Percentiles rank a stretch among this genome's conserved stretches.
Evolutionary conservation across 108 stramenopile species (phyloP).

Genomic region (Cyclotella baltica): DNA sequence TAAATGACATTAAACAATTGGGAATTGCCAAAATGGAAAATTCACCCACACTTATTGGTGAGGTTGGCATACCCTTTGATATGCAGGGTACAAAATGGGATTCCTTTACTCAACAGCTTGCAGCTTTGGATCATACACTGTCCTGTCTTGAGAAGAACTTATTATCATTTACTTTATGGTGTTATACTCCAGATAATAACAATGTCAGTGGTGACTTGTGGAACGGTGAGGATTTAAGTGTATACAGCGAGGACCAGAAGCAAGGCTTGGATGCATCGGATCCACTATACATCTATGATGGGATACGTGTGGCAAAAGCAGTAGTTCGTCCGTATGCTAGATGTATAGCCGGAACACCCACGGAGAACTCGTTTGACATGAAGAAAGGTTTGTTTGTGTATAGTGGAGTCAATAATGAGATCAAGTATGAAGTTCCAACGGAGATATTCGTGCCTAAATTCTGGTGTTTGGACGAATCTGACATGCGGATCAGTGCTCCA

Average conservation of each 20-base stretch:
- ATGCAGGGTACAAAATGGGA: slow-evolving; percentile 19
- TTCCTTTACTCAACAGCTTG: slow-evolving; percentile 28
- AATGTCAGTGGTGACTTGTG: slow-evolving; percentile 42
- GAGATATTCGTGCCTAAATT: slow-evolving; percentile 44
- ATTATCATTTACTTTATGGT: slow-evolving; percentile 53
- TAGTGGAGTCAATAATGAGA: slow-evolving; percentile 10
- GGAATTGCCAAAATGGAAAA: slow-evolving; percentile 37
- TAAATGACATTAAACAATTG: slow-evolving; percentile 24
- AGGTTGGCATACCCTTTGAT: slow-evolving; percentile 51
- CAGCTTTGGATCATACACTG: slow-evolving; percentile 49
- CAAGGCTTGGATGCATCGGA: slow-evolving; percentile 20
- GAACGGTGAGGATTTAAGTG: slow-evolving; percentile 54
- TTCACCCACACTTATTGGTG: slow-evolving; percentile 51
- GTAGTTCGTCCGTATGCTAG: slow-evolving; percentile 35
- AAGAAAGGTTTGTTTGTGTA: slow-evolving; percentile 25
- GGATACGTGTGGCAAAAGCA: slow-evolving; percentile 32
- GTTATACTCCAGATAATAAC: slow-evolving; percentile 49
- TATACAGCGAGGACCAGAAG: slow-evolving; percentile 46
- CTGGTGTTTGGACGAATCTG: slow-evolving; percentile 21
- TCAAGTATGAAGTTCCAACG: slow-evolving; percentile 22
- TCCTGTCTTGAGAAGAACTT: slow-evolving; percentile 41
- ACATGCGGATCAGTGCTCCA: slow-evolving; percentile 27
- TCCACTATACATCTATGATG: slow-evolving; percentile 38
- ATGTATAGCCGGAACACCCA: slow-evolving; percentile 22
- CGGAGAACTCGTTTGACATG: slow-evolving; percentile 36